Base-by-base conservation (phyloP, 805 yeast species). In the Hanseniaspora osmophila region DNA sequence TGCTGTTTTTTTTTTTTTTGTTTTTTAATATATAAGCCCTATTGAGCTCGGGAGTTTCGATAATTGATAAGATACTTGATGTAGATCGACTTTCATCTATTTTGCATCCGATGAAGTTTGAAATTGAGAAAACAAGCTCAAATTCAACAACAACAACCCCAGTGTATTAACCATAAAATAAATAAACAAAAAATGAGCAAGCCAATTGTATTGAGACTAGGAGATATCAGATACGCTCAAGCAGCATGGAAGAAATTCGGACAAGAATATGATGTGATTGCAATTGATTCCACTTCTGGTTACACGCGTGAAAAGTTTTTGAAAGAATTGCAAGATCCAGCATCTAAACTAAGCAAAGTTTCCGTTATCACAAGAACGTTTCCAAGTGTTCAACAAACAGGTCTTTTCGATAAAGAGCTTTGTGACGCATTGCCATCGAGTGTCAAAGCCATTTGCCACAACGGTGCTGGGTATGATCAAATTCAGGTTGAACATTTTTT, bases 381-480 rank as follows among this genome's bases (percentile, higher is more conserved):
- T 47, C 66, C 60, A 4, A 70, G 79, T 49, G 67, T 69, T 10
- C 50, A 51, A 7, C 62, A 66, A 43, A 78, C 85, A 2, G 88
- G 88, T 1, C 61, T 75, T 40, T 76, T 81, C 50, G 87, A 81
- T 56, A 71, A 66, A 42, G 87, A 81, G 52, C 57, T 81, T 50
- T 69, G 75, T 17, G 51, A 60, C 10, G 68, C 69, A 27, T 65
- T 81, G 45, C 90, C 90, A 3, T 46, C 61, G 1, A 58, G 76
- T 0, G 67, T 81, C 6, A 67, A 68, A 47, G 64, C 74, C 12
- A 63, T 81, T 12, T 66, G 75, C 49, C 85, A 80, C 58, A 64
- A 70, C 48, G 88, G 88, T 47, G 90, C 90, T 0, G 88, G 84
- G 4, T 80, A 81, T 60, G 90, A 81, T 57, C 86, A 80, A 60